Evolutionary conservation across 2,329 filamentous ascomycete species (phyloP).

Genomic region (Colletotrichum tamarilloi): DNA sequence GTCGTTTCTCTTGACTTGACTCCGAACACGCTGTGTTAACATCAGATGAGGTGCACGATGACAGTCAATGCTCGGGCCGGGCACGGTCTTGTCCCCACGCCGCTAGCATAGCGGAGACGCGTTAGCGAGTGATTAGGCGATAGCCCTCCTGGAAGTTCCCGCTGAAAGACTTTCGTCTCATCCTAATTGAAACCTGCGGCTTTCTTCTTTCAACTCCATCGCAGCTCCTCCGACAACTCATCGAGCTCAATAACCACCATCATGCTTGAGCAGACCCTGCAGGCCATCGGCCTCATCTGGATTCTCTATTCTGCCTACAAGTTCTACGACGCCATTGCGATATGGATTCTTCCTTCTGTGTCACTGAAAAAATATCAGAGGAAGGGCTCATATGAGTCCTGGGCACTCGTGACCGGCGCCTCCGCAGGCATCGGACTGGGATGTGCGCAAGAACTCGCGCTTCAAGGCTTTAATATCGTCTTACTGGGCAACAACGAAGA

Average conservation of each 20-base stretch:
- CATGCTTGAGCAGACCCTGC: conserved; percentile 2
- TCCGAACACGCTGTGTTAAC: no score
- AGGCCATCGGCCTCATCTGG: conserved; percentile 37
- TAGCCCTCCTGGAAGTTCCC: neutral
- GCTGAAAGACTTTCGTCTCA: neutral
- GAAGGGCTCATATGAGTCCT: conserved; percentile 37
- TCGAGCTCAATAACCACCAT: neutral
- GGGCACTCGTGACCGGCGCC: conserved; percentile 48
- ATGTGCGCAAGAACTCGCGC: conserved; percentile 44
- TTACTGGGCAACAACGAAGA: conserved; percentile 44
- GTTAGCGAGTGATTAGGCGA: neutral
- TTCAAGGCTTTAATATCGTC: conserved; percentile 48
- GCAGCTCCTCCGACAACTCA: neutral
- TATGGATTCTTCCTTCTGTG: conserved; percentile 39
- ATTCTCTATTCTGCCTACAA: conserved; percentile 32
- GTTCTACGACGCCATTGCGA: conserved; percentile 34
- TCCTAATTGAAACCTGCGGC: neutral
- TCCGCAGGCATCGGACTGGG: conserved; percentile 49
- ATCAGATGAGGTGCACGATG: neutral
- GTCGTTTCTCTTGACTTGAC: no score
- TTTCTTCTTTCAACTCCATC: neutral
- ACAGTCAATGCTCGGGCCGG: neutral
- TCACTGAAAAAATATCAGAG: conserved; percentile 41
- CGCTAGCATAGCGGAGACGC: neutral
- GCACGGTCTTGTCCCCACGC: neutral